Evolutionary conservation across 139 green algal genomes (phyloP).

Genomic region (Chlorella sp.): DNA sequence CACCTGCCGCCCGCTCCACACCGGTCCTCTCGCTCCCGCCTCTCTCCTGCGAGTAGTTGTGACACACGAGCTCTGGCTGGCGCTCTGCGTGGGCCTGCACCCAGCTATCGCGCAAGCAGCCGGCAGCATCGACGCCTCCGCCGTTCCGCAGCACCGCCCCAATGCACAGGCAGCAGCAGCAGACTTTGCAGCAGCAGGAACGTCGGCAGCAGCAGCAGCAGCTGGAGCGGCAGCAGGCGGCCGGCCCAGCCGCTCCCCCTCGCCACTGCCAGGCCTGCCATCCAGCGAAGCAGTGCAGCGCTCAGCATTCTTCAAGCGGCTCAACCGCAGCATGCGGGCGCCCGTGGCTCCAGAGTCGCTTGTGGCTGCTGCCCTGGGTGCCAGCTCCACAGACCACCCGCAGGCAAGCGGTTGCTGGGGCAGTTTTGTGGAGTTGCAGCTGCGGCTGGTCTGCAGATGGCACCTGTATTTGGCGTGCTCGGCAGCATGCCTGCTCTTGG

Average conservation of each 20-base stretch:
- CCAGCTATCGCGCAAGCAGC: not conserved
- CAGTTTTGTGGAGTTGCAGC: no score
- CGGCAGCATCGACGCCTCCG: not conserved
- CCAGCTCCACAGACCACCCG: slow-evolving; percentile 50
- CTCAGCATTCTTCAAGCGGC: slow-evolving; percentile 28
- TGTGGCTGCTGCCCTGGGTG: slow-evolving; percentile 31
- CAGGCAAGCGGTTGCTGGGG: slow-evolving; percentile 17
- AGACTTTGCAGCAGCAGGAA: not conserved
- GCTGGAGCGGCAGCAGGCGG: not conserved
- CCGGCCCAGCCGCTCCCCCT: not conserved
- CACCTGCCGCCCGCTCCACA: no score
- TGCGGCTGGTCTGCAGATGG: no score
- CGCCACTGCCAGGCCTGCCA: no score
- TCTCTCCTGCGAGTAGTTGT: slow-evolving; percentile 1
- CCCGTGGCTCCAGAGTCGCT: slow-evolving; percentile 36
- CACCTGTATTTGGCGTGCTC: no score
- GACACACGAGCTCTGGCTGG: not conserved
- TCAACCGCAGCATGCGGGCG: slow-evolving; percentile 17
- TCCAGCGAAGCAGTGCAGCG: not conserved
- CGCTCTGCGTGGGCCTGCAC: slow-evolving; percentile 7
- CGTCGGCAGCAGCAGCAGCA: not conserved
- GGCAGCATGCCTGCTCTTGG: no score
- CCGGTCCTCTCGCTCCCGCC: not conserved
- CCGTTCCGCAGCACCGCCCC: not conserved
- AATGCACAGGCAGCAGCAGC: not conserved